Conservation (phyloP, 208 protist genomes). For the Leishmania lainsoni region DNA sequence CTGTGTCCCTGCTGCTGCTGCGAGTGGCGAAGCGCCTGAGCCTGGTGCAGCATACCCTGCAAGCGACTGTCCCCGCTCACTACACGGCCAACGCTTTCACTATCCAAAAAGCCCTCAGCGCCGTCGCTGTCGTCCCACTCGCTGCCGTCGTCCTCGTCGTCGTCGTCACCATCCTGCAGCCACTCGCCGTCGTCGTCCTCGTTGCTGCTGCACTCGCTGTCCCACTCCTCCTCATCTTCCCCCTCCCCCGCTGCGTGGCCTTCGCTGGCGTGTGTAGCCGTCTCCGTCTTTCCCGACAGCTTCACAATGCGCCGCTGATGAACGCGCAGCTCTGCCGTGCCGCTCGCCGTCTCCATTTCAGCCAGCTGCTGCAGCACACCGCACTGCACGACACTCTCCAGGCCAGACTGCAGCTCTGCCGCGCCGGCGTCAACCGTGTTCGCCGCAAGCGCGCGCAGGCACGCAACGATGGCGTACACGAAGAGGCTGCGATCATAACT, state of each 20-base stretch:
- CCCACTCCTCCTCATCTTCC: conserved; percentile 38
- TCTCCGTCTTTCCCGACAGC: conserved; percentile 13
- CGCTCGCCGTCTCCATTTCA: conserved; percentile 31
- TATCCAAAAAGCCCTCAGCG: conserved; percentile 31
- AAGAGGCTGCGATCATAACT: conserved; percentile 78
- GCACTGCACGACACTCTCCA: conserved; percentile 51
- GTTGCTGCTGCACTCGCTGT: conserved; percentile 48
- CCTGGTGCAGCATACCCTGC: conserved; percentile 43
- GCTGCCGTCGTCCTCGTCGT: conserved; percentile 31
- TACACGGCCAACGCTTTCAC: conserved; percentile 15
- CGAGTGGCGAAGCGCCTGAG: conserved; percentile 38
- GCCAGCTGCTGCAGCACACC: conserved; percentile 50
- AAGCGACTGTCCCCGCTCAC: conserved; percentile 32
- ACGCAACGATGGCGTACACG: conserved; percentile 45
- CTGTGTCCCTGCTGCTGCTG: conserved; percentile 5
- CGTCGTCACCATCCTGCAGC: conserved; percentile 25
- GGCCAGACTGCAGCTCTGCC: conserved; percentile 43
- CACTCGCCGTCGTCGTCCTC: conserved; percentile 51
- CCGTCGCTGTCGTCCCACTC: conserved; percentile 31
- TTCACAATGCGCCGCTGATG: conserved; percentile 31
- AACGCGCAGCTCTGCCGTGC: conserved; percentile 36
- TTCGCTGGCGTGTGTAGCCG: conserved; percentile 11
- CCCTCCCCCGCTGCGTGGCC: conserved; percentile 17
- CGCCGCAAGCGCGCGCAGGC: conserved; percentile 23
- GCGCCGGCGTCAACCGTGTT: conserved; percentile 16